phyloP scores from a whole-genome alignment of 257 asterid genomes.

The Plantago ovata region DNA sequence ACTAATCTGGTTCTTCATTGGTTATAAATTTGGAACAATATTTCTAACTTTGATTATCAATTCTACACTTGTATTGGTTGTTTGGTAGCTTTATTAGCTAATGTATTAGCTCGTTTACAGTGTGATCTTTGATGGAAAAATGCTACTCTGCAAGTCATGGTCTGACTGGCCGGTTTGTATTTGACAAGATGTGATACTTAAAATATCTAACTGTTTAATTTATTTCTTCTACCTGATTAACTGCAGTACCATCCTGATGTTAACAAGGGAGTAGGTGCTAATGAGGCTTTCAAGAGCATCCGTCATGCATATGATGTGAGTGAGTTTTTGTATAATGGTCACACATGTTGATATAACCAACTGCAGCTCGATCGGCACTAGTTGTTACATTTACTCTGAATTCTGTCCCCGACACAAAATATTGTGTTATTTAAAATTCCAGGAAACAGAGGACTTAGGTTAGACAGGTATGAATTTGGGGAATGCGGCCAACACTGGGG shows the following conservation, averaged over 20 bases:
- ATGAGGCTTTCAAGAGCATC: conserved; percentile 68
- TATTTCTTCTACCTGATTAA: conserved; percentile 18
- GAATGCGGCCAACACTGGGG: too few species aligned
- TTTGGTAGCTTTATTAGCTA: too few species aligned
- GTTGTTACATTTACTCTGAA: not conserved
- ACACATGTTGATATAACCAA: not conserved
- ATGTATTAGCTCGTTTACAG: too few species aligned
- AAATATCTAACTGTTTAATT: not conserved
- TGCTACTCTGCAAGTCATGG: too few species aligned
- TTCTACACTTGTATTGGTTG: too few species aligned
- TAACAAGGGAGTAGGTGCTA: conserved; percentile 69
- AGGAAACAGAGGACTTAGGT: not conserved
- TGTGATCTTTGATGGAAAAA: too few species aligned
- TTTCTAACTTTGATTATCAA: too few species aligned
- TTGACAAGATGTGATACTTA: not conserved
- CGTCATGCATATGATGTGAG: conserved; percentile 84
- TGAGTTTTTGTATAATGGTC: not conserved
- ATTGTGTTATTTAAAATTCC: not conserved
- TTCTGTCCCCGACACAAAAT: not conserved
- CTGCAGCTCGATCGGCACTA: too few species aligned
- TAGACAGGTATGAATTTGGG: too few species aligned
- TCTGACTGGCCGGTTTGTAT: too few species aligned
- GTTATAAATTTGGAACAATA: too few species aligned
- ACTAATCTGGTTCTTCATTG: too few species aligned
- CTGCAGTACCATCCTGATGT: conserved; percentile 94